Conservation (phyloP, 768 basidiomycete genomes). For the Trametes cinnabarina region DNA sequence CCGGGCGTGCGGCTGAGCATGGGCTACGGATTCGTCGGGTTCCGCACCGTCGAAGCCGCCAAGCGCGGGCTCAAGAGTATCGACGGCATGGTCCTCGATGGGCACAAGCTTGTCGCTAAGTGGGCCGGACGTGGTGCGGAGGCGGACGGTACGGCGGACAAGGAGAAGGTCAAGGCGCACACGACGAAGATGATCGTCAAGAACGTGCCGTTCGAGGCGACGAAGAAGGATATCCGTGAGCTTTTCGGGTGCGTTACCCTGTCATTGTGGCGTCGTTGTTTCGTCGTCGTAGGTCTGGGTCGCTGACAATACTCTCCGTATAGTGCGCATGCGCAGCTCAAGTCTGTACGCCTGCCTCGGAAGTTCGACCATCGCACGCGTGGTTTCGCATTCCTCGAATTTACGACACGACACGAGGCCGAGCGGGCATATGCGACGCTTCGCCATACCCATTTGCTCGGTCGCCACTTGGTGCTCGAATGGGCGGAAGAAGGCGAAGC, state of each 20-base stretch:
- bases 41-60: conserved; percentile 72
- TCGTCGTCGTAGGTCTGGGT: background rate
- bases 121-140: conserved; percentile 81
- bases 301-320: background rate
- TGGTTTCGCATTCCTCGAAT: conserved; percentile 97
- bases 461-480: conserved; percentile 90
- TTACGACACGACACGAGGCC: conserved; percentile 85
- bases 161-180: conserved; percentile 47
- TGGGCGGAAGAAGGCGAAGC: conserved; percentile 80
- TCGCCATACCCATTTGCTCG: conserved; percentile 92
- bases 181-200: conserved; percentile 97
- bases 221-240: conserved; percentile 87
- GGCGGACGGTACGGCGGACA: conserved; percentile 37
- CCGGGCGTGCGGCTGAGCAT: conserved; percentile 69
- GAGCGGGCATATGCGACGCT: conserved; percentile 85
- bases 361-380: conserved; percentile 87
- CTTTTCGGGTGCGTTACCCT: conserved; percentile 73
- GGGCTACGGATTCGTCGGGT: conserved; percentile 97
- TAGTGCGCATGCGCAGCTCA: conserved; percentile 89
- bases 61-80: conserved; percentile 71
- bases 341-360: conserved; percentile 90
- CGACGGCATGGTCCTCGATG: conserved; percentile 82
- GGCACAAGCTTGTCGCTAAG: conserved; percentile 78
- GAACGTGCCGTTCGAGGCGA: conserved; percentile 96
- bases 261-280: background rate